phyloP scores from a whole-genome alignment of 345 rosid genomes.

The Sonneratia caseolaris region DNA sequence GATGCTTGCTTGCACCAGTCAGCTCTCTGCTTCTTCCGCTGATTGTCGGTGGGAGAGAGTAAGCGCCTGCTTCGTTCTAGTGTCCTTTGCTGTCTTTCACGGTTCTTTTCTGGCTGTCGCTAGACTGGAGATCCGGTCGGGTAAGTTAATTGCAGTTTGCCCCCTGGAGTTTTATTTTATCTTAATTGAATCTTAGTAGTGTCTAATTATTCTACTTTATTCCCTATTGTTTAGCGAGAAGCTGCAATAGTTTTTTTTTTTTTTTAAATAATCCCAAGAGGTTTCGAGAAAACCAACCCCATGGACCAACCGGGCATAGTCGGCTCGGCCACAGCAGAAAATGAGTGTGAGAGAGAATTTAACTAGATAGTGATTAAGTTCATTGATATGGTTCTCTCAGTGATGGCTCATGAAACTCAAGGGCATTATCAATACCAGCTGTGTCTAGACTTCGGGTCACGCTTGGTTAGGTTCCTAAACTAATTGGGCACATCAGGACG shows the following conservation, averaged over 20 bases:
- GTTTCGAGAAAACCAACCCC: not conserved
- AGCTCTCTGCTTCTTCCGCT: not conserved
- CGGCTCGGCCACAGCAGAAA: too few species aligned
- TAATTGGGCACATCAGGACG: not conserved
- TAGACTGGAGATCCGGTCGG: not conserved
- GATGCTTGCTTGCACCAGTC: not conserved
- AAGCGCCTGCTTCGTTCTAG: not conserved
- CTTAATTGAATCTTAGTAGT: not conserved
- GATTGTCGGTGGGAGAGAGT: not conserved
- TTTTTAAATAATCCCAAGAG: not conserved
- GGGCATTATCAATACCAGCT: not conserved
- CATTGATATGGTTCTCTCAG: too few species aligned
- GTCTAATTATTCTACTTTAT: not conserved
- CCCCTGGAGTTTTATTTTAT: not conserved
- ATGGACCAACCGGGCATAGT: not conserved
- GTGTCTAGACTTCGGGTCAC: too few species aligned
- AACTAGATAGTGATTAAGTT: too few species aligned
- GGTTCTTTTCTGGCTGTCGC: not conserved
- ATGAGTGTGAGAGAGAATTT: too few species aligned
- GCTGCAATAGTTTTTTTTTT: not conserved
- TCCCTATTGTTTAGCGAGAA: not conserved
- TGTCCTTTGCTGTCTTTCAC: not conserved
- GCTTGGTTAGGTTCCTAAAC: not conserved
- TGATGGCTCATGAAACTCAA: too few species aligned
- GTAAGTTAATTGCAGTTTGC: not conserved